phyloP scores from a whole-genome alignment of 108 stramenopile species.

The Chaetoceros tenuissimus region DNA sequence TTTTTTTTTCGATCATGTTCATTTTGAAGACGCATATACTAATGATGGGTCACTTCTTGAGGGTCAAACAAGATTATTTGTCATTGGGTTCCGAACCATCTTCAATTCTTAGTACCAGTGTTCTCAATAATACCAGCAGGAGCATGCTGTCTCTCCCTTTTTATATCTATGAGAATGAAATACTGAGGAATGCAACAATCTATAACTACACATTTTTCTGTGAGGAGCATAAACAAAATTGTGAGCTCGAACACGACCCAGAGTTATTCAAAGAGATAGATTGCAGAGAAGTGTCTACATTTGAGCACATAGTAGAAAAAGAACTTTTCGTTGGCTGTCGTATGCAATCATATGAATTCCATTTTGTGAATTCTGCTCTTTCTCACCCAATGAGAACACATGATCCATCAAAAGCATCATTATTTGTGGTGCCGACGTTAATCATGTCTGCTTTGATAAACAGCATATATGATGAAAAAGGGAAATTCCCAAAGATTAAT shows the following conservation, averaged over 20 bases:
- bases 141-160: neutral
- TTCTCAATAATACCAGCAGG: neutral
- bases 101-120: too few relatives aligned
- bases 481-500: neutral
- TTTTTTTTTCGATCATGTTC: too few relatives aligned
- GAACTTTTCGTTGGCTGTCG: neutral
- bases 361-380: slow-evolving; percentile 10
- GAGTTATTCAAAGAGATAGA: neutral
- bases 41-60: too few relatives aligned
- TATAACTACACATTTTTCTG: neutral
- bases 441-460: neutral
- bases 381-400: slow-evolving; percentile 18
- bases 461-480: neutral
- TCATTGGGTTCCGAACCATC: too few relatives aligned
- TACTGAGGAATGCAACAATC: neutral
- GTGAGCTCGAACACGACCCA: neutral
- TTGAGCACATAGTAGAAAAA: neutral
- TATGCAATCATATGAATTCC: neutral
- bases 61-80: too few relatives aligned
- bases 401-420: slow-evolving; percentile 10
- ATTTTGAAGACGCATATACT: too few relatives aligned
- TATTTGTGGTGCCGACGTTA: slow-evolving; percentile 20
- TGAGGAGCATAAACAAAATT: neutral
- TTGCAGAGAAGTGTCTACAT: neutral
- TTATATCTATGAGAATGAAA: neutral